These are phyloP conservation scores for Claviceps arundinis DNA, from an alignment of 2,329 filamentous ascomycete species.

Conservation along the genomic window DNA sequence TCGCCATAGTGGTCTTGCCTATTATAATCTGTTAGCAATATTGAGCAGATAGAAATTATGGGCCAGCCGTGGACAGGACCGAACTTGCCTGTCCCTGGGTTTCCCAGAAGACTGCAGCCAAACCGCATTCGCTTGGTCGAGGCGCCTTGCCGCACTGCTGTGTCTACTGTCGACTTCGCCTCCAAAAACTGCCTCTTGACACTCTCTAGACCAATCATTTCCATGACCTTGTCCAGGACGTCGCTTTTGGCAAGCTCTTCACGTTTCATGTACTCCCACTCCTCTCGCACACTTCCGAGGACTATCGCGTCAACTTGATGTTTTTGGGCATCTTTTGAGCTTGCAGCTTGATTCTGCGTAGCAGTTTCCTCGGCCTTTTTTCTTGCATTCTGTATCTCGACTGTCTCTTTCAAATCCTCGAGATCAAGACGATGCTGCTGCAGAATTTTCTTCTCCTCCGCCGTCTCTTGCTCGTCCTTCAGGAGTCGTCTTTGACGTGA, in stretches of 20 bases:
- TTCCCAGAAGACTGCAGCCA: slow-evolving; percentile 51
- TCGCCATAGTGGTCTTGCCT: slow-evolving; percentile 61
- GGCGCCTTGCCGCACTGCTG: slow-evolving; percentile 39
- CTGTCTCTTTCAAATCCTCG: slow-evolving; percentile 21
- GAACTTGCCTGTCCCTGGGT: slow-evolving; percentile 55
- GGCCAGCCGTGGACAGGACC: not conserved
- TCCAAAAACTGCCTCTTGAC: slow-evolving; percentile 51
- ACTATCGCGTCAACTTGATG: not conserved
- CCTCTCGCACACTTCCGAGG: slow-evolving; percentile 23
- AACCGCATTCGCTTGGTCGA: slow-evolving; percentile 46
- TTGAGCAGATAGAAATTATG: not conserved
- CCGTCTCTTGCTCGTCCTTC: not conserved
- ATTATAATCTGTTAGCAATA: not conserved
- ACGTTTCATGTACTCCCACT: slow-evolving; percentile 54
- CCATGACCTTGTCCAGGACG: slow-evolving; percentile 51
- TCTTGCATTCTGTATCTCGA: slow-evolving; percentile 6
- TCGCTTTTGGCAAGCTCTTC: slow-evolving; percentile 29
- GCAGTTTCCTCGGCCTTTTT: not conserved
- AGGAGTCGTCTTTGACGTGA: slow-evolving; percentile 25
- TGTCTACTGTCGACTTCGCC: slow-evolving; percentile 52
- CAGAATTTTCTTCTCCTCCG: not conserved
- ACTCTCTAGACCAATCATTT: slow-evolving; percentile 55
- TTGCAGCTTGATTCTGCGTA: not conserved
- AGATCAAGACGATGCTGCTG: slow-evolving; percentile 34
- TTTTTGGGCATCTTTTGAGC: not conserved